These are phyloP conservation scores for Taiwanofungus camphoratus DNA, from an alignment of 1,284 basidiomycete species.

Conservation along the genomic window DNA sequence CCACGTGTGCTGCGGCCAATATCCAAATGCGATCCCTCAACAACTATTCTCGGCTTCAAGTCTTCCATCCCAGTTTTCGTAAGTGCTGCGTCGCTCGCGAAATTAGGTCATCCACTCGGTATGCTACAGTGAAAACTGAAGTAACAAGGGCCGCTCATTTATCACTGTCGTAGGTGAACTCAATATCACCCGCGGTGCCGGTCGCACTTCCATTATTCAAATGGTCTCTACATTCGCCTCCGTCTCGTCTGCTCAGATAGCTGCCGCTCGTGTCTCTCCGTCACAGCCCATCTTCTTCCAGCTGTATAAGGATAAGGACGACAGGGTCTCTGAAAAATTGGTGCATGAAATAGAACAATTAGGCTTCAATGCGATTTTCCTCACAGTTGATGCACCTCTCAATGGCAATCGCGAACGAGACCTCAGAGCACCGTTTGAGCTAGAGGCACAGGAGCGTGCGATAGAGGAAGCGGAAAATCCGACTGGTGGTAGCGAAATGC, in stretches of 20 bases:
- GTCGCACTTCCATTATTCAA: slow-evolving; percentile 71
- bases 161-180: slow-evolving; percentile 58
- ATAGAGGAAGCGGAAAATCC: slow-evolving; percentile 18
- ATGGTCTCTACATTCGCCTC: slow-evolving; percentile 89
- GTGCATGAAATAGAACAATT: slow-evolving; percentile 66
- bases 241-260: slow-evolving; percentile 69
- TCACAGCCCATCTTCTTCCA: slow-evolving; percentile 79
- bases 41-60: slow-evolving; percentile 69
- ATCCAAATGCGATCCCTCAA: slow-evolving; percentile 64
- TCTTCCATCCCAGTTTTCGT: slow-evolving; percentile 85
- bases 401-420: slow-evolving; percentile 86
- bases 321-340: slow-evolving; percentile 63
- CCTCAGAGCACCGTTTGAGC: slow-evolving; percentile 53
- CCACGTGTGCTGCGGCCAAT: slow-evolving; percentile 76
- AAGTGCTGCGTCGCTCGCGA: slow-evolving; percentile 81
- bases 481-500: slow-evolving; percentile 26
- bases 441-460: slow-evolving; percentile 53
- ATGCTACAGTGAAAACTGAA: slow-evolving; percentile 10
- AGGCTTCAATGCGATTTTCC: slow-evolving; percentile 82
- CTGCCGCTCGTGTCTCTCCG: slow-evolving; percentile 46
- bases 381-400: slow-evolving; percentile 88
- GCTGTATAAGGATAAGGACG: slow-evolving; percentile 80
- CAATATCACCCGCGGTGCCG: slow-evolving; percentile 77
- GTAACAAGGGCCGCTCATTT: not conserved
- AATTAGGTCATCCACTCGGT: slow-evolving; percentile 81